Conservation (phyloP, 768 basidiomycete genomes). For the Pisolithus marmoratus region DNA sequence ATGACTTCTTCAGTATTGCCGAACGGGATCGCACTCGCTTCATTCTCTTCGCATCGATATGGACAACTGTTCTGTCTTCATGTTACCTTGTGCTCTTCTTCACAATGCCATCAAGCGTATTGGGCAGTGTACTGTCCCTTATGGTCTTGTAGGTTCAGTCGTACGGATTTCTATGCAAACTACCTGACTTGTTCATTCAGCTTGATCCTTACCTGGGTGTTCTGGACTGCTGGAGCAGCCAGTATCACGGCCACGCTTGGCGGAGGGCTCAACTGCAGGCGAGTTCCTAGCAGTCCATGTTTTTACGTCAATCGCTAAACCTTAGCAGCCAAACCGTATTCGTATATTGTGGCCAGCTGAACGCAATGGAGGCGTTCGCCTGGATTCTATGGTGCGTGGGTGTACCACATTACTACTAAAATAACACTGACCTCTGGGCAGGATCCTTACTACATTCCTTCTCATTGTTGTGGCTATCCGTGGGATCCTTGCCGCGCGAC, state of each 20-base stretch:
- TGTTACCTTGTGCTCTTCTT: constrained; percentile 53
- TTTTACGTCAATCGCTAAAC: background rate
- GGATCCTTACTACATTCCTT: constrained; percentile 60
- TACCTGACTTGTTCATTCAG: constrained; percentile 30
- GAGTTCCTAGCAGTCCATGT: constrained; percentile 13
- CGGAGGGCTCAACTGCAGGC: constrained; percentile 69
- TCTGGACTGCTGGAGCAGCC: constrained; percentile 73
- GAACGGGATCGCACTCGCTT: constrained; percentile 63
- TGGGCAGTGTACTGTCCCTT: constrained; percentile 63
- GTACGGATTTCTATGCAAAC: background rate
- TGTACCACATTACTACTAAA: background rate
- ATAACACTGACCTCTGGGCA: constrained; percentile 18
- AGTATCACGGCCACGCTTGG: constrained; percentile 61
- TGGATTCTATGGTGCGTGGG: constrained; percentile 61
- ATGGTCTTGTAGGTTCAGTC: constrained; percentile 47
- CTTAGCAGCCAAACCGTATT: constrained; percentile 36
- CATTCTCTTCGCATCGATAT: constrained; percentile 64
- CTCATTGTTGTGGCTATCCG: constrained; percentile 55
- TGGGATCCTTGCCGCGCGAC: constrained; percentile 50
- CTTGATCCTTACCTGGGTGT: constrained; percentile 64
- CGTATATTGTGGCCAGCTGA: constrained; percentile 70
- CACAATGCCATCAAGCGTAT: constrained; percentile 37
- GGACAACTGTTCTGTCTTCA: constrained; percentile 57
- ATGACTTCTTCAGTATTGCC: constrained; percentile 42
- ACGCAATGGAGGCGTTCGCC: constrained; percentile 68